These are phyloP conservation scores for Plasmopara halstedii DNA, from an alignment of 352 stramenopile species.

Conservation along the genomic window DNA sequence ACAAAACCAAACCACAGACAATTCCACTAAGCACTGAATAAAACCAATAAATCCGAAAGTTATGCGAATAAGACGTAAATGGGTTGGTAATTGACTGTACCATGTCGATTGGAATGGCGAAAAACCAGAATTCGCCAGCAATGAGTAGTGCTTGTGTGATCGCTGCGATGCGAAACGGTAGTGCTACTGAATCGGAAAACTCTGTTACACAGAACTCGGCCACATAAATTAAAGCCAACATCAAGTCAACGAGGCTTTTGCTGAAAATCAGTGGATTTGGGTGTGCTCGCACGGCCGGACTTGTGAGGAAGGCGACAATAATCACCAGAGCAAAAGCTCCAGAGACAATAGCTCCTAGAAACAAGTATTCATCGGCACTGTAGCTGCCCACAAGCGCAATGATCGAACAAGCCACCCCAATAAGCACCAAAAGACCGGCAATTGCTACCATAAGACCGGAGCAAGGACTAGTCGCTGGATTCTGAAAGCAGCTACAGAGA, in stretches of 20 bases:
- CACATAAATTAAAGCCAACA: constrained; percentile 64
- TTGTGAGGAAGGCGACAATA: constrained; percentile 58
- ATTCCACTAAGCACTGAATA: constrained; percentile 69
- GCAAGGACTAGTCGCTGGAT: constrained; percentile 12
- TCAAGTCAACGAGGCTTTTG: constrained; percentile 76
- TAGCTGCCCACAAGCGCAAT: constrained; percentile 25
- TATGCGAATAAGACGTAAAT: constrained; percentile 83
- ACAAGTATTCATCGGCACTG: constrained; percentile 54
- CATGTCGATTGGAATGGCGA: constrained; percentile 83
- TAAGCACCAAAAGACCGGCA: constrained; percentile 26
- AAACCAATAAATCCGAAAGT: constrained; percentile 79
- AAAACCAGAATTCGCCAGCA: constrained; percentile 86
- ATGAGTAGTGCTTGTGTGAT: constrained; percentile 73
- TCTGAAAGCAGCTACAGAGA: constrained; percentile 20
- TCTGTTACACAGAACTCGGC: constrained; percentile 72
- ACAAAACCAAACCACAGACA: constrained; percentile 58
- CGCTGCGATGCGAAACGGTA: constrained; percentile 58
- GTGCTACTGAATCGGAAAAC: constrained; percentile 36
- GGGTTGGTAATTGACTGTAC: constrained; percentile 86
- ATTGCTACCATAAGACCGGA: constrained; percentile 28
- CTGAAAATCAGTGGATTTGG: constrained; percentile 84
- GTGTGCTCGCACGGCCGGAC: constrained; percentile 47
- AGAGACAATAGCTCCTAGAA: constrained; percentile 64
- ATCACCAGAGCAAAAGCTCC: constrained; percentile 66
- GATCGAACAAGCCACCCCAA: constrained; percentile 31